Evolutionary conservation across 768 basidiomycete species (phyloP).

Genomic region (Tricholoma flavovirens): DNA sequence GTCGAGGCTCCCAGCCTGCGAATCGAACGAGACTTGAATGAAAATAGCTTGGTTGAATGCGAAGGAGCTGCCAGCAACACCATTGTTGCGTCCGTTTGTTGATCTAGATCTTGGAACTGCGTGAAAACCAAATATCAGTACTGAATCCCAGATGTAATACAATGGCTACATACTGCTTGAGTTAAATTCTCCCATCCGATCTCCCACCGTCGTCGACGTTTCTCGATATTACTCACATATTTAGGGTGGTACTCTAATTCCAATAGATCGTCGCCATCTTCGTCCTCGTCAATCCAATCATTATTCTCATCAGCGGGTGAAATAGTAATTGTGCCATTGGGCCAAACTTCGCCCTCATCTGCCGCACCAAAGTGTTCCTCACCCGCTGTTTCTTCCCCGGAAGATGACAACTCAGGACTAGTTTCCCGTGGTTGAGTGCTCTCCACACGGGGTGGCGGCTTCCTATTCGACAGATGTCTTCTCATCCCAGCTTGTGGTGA

Average conservation of each 20-base stretch:
- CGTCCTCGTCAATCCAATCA: constrained; percentile 73
- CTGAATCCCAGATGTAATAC: not conserved
- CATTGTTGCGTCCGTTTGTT: constrained; percentile 77
- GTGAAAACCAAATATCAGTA: constrained; percentile 1
- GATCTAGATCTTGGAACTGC: constrained; percentile 73
- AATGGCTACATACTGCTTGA: constrained; percentile 51
- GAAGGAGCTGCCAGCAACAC: constrained; percentile 70
- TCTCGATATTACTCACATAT: constrained; percentile 61
- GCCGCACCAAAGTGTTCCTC: constrained; percentile 41
- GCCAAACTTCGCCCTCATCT: constrained; percentile 36
- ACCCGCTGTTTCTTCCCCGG: constrained; percentile 76
- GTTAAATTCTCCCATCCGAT: constrained; percentile 68
- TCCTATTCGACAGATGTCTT: constrained; percentile 30
- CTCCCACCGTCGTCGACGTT: constrained; percentile 68
- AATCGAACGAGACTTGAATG: constrained; percentile 62
- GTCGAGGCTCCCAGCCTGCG: constrained; percentile 47
- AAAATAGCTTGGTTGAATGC: constrained; percentile 60
- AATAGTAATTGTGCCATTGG: constrained; percentile 20
- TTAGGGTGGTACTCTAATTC: constrained; percentile 74
- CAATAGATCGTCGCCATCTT: constrained; percentile 64
- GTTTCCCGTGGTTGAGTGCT: constrained; percentile 82
- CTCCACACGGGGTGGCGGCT: constrained; percentile 73
- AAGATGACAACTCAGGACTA: constrained; percentile 69
- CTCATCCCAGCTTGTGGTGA: constrained; percentile 15
- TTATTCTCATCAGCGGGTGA: constrained; percentile 39